These are phyloP conservation scores for Microsporum ferrugineum DNA, from an alignment of 2,329 filamentous ascomycete species.

Conservation along the genomic window DNA sequence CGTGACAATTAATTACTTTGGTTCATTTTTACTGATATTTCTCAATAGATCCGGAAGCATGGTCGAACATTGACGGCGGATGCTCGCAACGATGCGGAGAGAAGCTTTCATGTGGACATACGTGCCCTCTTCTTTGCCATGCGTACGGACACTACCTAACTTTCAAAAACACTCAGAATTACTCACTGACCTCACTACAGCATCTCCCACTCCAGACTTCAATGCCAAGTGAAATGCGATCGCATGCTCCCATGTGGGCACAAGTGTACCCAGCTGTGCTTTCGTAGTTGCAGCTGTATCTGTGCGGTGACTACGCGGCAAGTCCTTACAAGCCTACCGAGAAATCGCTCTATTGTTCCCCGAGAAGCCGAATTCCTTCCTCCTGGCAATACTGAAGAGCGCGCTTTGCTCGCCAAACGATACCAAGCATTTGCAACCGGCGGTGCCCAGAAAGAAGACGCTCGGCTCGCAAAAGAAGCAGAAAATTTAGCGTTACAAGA, in stretches of 20 bases:
- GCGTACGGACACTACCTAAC: conserved; percentile 27
- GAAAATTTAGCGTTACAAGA: conserved; percentile 11
- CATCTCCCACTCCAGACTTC: conserved; percentile 29
- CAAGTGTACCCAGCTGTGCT: conserved; percentile 25
- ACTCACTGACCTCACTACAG: conserved; percentile 15
- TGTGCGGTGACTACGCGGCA: conserved; percentile 10
- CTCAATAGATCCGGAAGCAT: conserved; percentile 39
- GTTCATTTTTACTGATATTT: conserved; percentile 5
- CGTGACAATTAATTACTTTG: background rate
- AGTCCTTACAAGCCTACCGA: background rate
- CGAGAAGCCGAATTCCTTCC: background rate
- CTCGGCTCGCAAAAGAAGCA: conserved; percentile 14
- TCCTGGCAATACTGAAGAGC: conserved; percentile 5
- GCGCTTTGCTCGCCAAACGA: conserved; percentile 11
- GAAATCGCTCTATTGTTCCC: background rate
- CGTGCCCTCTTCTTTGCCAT: conserved; percentile 44
- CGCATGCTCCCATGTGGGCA: conserved; percentile 30
- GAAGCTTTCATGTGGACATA: conserved; percentile 41
- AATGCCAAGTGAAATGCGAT: conserved; percentile 26
- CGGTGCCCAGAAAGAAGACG: conserved; percentile 22
- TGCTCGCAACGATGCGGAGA: conserved; percentile 40
- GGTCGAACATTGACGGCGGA: conserved; percentile 43
- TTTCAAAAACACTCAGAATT: background rate
- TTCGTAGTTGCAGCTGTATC: conserved; percentile 23
- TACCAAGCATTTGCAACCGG: conserved; percentile 25